Base-by-base conservation (phyloP, 1,284 basidiomycete species). In the Tilletia caries region DNA sequence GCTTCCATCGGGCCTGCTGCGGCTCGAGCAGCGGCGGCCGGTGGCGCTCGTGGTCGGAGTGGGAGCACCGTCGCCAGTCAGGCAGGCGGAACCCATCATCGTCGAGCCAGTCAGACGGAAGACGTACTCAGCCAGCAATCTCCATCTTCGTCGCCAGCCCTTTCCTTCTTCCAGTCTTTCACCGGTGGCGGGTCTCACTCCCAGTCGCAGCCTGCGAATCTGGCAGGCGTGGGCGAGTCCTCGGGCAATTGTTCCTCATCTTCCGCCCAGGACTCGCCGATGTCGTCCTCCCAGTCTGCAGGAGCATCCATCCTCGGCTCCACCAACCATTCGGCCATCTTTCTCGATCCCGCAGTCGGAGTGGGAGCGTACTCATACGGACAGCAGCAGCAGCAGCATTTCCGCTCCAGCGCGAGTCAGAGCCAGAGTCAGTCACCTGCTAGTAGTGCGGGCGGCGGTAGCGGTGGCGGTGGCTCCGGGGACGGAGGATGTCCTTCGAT, bases 1-100 rank as follows among this genome's bases (percentile, higher is more conserved):
- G 71, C 74, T 29, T 73, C 73, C 2, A 68, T 76, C 23, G 76
- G 76, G 8, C 76, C 48, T n/a, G 48, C 76, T 15, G 76, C 76
- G n/a, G 76, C 76, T 4, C 41, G 46, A 29, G 68, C 68, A 54
- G 68, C 64, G 20, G 68, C 68, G 48, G 68, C 64, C 5, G 68
- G 34, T 15, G 68, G 34, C 15, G 64, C 25, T 46, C 29, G 67
- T 25, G 43, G 65, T 50, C 43, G 4, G 58, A n/a, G 64, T 23
- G 41, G 68, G 64, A 32, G 68, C 68, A 27, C 43, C 62, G 12
- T 29, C 29, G 12, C 18, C 64, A 20, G 68, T 68, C 27, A 62
- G 60, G n/a, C n/a, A n/a, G n/a, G n/a, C n/a, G n/a, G n/a, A n/a
- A n/a, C 27, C 65, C 62, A 3, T 44, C 43, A 15, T 44, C n/a